Conservation (phyloP, 345 rosid genomes). For the Ceriops decandra region DNA sequence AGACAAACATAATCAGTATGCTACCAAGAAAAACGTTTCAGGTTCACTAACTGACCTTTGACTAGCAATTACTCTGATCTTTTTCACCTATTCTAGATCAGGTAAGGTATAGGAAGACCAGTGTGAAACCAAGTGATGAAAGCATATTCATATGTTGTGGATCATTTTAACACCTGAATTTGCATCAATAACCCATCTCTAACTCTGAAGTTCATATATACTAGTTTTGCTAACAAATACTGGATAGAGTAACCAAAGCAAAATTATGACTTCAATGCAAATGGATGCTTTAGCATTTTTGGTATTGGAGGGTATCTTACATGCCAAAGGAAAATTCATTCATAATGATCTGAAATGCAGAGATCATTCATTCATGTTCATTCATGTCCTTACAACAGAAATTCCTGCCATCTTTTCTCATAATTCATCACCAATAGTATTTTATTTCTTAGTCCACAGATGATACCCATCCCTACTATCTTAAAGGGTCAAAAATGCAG, state of each 20-base stretch:
- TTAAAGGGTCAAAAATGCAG: slow-evolving; percentile 21
- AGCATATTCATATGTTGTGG: not conserved
- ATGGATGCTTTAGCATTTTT: not conserved
- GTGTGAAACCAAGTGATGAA: too few relatives aligned
- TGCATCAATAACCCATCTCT: not conserved
- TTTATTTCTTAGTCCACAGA: slow-evolving; percentile 15
- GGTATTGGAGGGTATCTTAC: not conserved
- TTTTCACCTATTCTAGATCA: not conserved
- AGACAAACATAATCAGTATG: slow-evolving; percentile 36
- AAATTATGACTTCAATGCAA: not conserved
- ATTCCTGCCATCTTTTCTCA: slow-evolving; percentile 4
- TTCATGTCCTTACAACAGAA: slow-evolving; percentile 4
- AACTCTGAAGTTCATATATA: not conserved
- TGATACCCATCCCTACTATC: slow-evolving; percentile 14
- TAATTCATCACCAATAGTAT: not conserved
- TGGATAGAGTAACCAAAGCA: not conserved
- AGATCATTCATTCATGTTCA: not conserved
- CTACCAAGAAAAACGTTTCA: slow-evolving; percentile 8
- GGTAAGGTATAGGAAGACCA: not conserved
- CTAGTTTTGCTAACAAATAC: not conserved
- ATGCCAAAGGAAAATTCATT: not conserved
- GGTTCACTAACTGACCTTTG: not conserved
- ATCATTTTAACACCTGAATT: not conserved
- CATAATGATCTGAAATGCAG: not conserved
- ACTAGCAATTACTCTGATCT: not conserved